phyloP scores from a whole-genome alignment of 2,329 filamentous ascomycete genomes.

The Paecilomyces niveus region DNA sequence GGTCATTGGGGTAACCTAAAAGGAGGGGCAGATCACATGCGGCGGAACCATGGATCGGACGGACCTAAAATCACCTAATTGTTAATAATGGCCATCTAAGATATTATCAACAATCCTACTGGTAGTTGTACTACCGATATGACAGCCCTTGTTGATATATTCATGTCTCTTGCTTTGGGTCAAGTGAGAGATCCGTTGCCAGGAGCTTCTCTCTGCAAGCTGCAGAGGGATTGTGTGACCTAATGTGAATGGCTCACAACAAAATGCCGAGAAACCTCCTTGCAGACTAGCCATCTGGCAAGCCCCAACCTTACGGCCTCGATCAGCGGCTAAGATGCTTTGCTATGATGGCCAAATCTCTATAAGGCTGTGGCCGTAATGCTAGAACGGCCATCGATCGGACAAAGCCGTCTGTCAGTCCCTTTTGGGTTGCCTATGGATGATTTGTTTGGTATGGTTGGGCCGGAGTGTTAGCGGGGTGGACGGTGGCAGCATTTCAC shows the following conservation, averaged over 20 bases:
- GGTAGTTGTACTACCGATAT: not conserved
- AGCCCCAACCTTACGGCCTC: not conserved
- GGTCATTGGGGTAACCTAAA: not conserved
- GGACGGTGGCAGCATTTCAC: constrained; percentile 13
- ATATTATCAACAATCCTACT: not conserved
- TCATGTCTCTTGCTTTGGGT: not conserved
- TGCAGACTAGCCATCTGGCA: not conserved
- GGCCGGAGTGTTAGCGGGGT: constrained; percentile 4
- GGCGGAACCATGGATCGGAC: not conserved
- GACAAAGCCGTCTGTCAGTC: too few relatives aligned
- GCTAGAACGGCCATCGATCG: not conserved
- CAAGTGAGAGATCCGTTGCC: not conserved
- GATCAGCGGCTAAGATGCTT: not conserved
- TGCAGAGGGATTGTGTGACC: not conserved
- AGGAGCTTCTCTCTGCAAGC: not conserved
- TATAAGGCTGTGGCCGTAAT: not conserved
- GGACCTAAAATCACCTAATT: not conserved
- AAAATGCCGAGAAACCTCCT: not conserved
- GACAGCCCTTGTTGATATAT: not conserved
- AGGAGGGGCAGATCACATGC: not conserved
- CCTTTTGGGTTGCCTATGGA: not conserved
- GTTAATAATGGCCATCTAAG: not conserved
- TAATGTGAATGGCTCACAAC: not conserved
- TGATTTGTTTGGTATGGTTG: not conserved
- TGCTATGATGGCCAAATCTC: not conserved